Base-by-base conservation (phyloP, 371 early-diverging fungal species). In the Syncephalastrum contaminatum region DNA sequence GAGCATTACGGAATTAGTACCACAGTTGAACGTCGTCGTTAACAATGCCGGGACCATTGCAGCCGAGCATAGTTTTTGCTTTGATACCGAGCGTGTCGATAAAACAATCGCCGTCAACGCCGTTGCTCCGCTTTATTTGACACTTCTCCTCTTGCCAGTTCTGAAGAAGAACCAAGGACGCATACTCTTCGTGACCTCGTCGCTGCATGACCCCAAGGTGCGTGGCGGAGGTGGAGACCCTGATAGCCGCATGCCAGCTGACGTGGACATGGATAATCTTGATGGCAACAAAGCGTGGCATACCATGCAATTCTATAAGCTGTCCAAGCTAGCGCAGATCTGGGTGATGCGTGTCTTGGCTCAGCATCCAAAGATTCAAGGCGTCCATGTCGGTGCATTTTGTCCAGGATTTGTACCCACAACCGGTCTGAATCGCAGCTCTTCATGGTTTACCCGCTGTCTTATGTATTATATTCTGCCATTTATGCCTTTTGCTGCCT, bases 391-490 rank as follows among this genome's bases (percentile, higher is more conserved):
- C 36, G 25, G 52, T 19, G 61, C 64, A 0, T 61, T 75, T 20
- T 75, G 72, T 30, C 75, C 75, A 8, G 75, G 75, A 22, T 75
- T 75, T 66, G 75, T 75, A 8, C 75, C 75, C 20, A 58, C 67
- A 1, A 75, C 75, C 10, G 58, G 42, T 14, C 56, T 75, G n/a
- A 55, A 56, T 22, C 70, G 75, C 8, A 47, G 66, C 16, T 60
- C 69, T 4, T 27, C 54, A 6, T 62, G 56, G 25, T 1, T 62
- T 1, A 8, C 59, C 8, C 56, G 56, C 19, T 10, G 68, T n/a
- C 10, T 65, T 6, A 61, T 75, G 59, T 59, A 53, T 4, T 39
- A 56, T 48, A 40, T 64, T 13, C 10, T 64, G 1, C 19, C 53
- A 6, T 46, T 46, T 4, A 59, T 67, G 49, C 57, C 58, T 24